A percentile compares a stretch with the other conserved stretches of the same genome.
Conservation (phyloP, 306 rosid species). For the Hippophae tibetana region DNA sequence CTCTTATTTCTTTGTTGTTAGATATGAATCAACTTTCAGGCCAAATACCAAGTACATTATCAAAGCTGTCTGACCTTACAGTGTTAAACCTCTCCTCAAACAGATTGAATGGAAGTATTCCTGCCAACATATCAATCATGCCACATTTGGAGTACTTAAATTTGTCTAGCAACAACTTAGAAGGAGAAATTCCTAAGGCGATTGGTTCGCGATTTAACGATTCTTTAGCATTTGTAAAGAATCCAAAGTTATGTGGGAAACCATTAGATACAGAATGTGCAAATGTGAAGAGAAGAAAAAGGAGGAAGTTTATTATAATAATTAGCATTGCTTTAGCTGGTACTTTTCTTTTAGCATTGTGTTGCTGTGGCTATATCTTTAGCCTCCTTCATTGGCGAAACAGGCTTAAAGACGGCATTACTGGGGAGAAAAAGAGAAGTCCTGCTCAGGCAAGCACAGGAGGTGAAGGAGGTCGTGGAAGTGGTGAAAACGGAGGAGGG, state of each 20-base stretch:
- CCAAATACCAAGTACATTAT: constrained; percentile 47
- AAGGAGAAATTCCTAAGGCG: constrained; percentile 53
- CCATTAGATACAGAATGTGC: constrained; percentile 57
- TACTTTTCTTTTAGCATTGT: constrained; percentile 40
- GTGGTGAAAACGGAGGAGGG: constrained; percentile 76
- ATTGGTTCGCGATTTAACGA: constrained; percentile 41
- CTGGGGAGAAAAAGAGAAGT: constrained; percentile 65
- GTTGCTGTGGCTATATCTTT: constrained; percentile 60
- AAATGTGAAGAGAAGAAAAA: constrained; percentile 36
- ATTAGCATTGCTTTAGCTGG: constrained; percentile 49
- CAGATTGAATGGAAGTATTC: constrained; percentile 48
- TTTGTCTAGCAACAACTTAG: constrained; percentile 50
- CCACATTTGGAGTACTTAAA: constrained; percentile 42
- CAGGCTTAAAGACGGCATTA: constrained; percentile 54
- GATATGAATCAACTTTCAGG: constrained; percentile 53
- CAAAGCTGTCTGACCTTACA: constrained; percentile 41
- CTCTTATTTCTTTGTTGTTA: constrained; percentile 41
- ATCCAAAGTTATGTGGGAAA: constrained; percentile 50
- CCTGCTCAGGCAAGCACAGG: constrained; percentile 50
- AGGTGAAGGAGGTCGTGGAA: constrained; percentile 44
- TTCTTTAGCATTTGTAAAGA: constrained; percentile 39
- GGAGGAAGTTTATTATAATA: constrained; percentile 44
- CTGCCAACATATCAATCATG: constrained; percentile 26
- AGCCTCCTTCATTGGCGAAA: constrained; percentile 72
- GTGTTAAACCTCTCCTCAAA: constrained; percentile 55